Base-by-base conservation (phyloP, 1,284 basidiomycete species). In the Volvariella surrecta region DNA sequence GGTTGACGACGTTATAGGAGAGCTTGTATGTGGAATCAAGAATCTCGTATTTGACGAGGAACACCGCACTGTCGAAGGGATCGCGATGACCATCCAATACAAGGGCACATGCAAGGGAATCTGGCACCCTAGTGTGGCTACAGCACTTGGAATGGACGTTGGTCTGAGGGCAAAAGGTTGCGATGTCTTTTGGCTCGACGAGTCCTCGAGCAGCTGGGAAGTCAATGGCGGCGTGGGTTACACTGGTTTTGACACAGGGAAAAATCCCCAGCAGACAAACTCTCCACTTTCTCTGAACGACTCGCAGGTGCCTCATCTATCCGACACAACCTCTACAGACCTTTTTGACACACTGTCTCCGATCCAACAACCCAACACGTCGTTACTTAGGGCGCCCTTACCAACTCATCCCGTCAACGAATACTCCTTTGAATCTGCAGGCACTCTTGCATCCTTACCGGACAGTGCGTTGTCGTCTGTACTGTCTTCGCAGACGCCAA, bases 61-160 rank as follows among this genome's bases (percentile, higher is more conserved):
- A 24, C 56, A 60, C 16, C 59, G 58, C 44, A 58, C 54, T n/a
- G 58, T 58, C 24, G 76, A 80, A 41, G 80, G 83, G n/a, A 58
- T 82, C n/a, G 50, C 80, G 28, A 72, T 88, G 69, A 68, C 72
- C 40, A 58, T 89, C 15, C 76, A 82, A 47, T 87, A 85, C 57
- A 79, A 77, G 48, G 84, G 72, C 22, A 71, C 74, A 1, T 89
- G 84, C 58, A 76, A 74, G 48, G 82, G 80, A 8, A 61, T 89
- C 19, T 87, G 81, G 80, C 87, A 79, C 54, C 79, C 84, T 39
- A 86, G 85, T 3, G 85, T 88, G 9, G 86, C 86, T 2, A 88
- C 82, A 1, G 64, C 85, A 50, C 66, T 89, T n/a, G 87, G 82
- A 4, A 66, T 89, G 67, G 86, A 89, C 50, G 68, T 87, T 18